Percentiles rank a stretch among this genome's conserved stretches.
phyloP scores from a whole-genome alignment of 2,329 filamentous ascomycete species.

The Microdochium nivale region DNA sequence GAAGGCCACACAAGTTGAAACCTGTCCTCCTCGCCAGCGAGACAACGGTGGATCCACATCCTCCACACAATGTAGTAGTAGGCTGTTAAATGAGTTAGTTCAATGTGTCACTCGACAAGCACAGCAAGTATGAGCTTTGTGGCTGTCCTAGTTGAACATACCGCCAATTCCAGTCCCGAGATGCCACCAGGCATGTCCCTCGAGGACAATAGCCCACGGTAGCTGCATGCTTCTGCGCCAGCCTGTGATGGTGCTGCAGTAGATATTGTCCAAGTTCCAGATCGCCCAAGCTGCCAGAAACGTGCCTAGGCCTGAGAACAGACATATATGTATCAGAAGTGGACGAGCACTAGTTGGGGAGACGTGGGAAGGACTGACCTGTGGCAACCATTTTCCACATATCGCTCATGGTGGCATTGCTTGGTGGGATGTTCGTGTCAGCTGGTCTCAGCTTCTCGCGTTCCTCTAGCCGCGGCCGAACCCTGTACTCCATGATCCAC shows the following conservation, averaged over 20 bases:
- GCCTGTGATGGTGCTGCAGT: constrained; percentile 54
- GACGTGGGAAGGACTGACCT: constrained; percentile 24
- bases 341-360: background rate
- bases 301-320: constrained; percentile 46
- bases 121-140: background rate
- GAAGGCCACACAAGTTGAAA: constrained; percentile 64
- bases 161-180: constrained; percentile 67
- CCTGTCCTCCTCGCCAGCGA: constrained; percentile 65
- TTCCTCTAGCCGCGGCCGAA: constrained; percentile 35
- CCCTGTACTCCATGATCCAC: constrained; percentile 56
- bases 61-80: constrained; percentile 83
- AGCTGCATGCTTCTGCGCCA: constrained; percentile 63
- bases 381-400: constrained; percentile 70
- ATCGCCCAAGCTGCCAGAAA: constrained; percentile 70
- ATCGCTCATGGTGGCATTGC: constrained; percentile 33
- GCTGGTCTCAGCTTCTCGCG: constrained; percentile 40
- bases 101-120: background rate
- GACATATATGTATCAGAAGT: background rate
- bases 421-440: constrained; percentile 12
- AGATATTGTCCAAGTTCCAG: constrained; percentile 75
- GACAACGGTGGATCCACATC: constrained; percentile 69
- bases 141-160: constrained; percentile 5
- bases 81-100: constrained; percentile 28
- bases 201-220: constrained; percentile 70
- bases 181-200: constrained; percentile 57